Evolutionary conservation across 163 green algal genomes (phyloP).

Genomic region (Trebouxia gelatinosa): DNA sequence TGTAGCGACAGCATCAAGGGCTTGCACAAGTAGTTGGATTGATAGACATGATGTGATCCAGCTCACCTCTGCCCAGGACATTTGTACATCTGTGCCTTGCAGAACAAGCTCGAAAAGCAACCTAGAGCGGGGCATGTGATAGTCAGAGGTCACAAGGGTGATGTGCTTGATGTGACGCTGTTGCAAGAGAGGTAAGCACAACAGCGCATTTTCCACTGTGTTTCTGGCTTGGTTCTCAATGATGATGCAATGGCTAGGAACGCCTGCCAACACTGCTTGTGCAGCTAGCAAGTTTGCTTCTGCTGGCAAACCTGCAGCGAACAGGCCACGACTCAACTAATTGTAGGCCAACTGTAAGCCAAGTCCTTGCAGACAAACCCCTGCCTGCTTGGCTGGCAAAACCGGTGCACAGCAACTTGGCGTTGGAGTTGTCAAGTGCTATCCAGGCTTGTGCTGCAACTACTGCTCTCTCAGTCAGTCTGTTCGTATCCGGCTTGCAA

Average conservation of each 20-base stretch:
- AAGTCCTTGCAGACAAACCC: too few species aligned
- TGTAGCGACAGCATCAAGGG: neutral
- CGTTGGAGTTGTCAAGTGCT: neutral
- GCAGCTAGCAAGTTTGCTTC: constrained; percentile 18
- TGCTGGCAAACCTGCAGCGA: constrained; percentile 18
- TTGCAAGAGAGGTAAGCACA: constrained; percentile 12
- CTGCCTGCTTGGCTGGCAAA: constrained; percentile 25
- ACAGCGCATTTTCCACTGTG: constrained; percentile 15
- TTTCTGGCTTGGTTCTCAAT: constrained; percentile 20
- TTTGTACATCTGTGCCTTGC: neutral
- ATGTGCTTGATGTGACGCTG: neutral
- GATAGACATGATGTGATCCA: neutral
- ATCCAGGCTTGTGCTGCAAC: constrained; percentile 13
- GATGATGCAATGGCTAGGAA: neutral
- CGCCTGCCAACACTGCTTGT: constrained; percentile 6
- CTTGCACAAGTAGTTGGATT: neutral
- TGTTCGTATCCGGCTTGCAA: constrained; percentile 22
- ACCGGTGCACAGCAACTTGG: constrained; percentile 2
- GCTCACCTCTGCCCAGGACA: constrained; percentile 23
- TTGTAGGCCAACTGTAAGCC: too few species aligned
- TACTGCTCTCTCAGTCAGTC: constrained; percentile 17
- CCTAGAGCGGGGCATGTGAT: constrained; percentile 20
- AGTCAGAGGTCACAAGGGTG: constrained; percentile 11
- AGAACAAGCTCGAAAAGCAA: constrained; percentile 26
- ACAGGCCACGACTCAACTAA: too few species aligned